phyloP scores from a whole-genome alignment of 1,284 basidiomycete species.

The Trametes pubescens region DNA sequence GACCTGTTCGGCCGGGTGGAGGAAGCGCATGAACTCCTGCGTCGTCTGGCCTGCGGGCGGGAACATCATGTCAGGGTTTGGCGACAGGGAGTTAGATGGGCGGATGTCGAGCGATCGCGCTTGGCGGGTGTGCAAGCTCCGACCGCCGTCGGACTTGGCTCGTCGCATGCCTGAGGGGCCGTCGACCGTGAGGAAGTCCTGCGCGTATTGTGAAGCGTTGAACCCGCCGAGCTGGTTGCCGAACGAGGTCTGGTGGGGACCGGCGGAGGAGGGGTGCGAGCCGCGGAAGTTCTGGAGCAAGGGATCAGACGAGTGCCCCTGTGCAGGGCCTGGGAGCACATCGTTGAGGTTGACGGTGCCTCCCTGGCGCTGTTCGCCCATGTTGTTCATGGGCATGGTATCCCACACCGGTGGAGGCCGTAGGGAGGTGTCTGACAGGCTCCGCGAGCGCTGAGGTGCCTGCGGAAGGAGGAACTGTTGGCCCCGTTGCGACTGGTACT shows the following conservation, averaged over 20 bases:
- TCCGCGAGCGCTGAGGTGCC: constrained; percentile 49
- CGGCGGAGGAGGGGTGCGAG: constrained; percentile 42
- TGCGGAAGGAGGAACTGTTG: constrained; percentile 45
- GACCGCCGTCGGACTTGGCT: constrained; percentile 59
- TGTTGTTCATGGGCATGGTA: constrained; percentile 44
- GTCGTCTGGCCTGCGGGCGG: constrained; percentile 51
- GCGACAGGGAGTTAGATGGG: constrained; percentile 34
- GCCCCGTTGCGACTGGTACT: constrained; percentile 30
- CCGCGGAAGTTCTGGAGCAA: constrained; percentile 31
- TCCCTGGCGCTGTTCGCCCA: constrained; percentile 41
- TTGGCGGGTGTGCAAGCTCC: constrained; percentile 38
- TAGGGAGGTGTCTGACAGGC: constrained; percentile 68
- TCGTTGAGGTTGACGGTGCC: constrained; percentile 58
- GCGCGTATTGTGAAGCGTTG: constrained; percentile 36
- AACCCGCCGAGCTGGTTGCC: constrained; percentile 39
- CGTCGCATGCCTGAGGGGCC: constrained; percentile 39
- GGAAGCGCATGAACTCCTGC: constrained; percentile 56
- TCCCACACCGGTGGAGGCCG: constrained; percentile 63
- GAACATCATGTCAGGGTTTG: constrained; percentile 33
- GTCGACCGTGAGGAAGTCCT: constrained; percentile 59
- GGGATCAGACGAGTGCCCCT: constrained; percentile 40
- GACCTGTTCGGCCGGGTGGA: constrained; percentile 51
- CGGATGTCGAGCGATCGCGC: constrained; percentile 37
- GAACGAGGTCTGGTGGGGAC: constrained; percentile 42
- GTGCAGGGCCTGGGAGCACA: constrained; percentile 46